A percentile compares a stretch with the other conserved stretches of the same genome.
These are phyloP conservation scores for Helotiales sp. DNA, from an alignment of 2,329 filamentous ascomycete genomes.

Conservation along the genomic window DNA sequence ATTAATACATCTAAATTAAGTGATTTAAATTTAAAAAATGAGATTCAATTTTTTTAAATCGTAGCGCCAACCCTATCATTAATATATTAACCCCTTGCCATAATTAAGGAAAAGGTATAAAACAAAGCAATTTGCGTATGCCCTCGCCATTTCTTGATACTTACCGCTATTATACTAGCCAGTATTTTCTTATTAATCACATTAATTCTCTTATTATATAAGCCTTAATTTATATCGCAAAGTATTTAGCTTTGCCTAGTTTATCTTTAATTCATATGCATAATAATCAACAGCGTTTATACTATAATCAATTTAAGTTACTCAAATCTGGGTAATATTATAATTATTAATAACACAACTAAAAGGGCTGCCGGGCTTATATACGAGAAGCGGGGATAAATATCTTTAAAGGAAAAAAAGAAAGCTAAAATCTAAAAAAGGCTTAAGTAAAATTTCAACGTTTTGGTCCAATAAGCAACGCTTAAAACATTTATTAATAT, in stretches of 20 bases:
- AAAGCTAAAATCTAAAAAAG: not conserved
- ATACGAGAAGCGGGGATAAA: not conserved
- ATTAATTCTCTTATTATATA: not conserved
- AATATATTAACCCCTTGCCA: not conserved
- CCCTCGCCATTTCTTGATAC: not conserved
- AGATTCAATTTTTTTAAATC: not conserved
- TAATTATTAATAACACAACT: not conserved
- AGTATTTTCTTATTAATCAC: not conserved
- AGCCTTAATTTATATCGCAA: not conserved
- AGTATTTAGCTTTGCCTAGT: not conserved
- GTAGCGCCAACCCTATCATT: not conserved
- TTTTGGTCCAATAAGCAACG: not conserved
- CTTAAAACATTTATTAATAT: not conserved
- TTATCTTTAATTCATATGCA: not conserved
- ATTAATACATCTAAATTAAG: not conserved
- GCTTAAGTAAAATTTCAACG: not conserved
- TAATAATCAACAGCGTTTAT: not conserved
- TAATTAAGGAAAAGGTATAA: not conserved
- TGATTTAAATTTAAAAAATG: not conserved
- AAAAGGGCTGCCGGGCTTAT: not conserved
- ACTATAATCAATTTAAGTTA: not conserved
- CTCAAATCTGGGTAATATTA: not conserved
- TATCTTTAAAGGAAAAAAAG: not conserved
- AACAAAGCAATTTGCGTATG: not conserved
- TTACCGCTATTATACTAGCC: not conserved